Evolutionary conservation across 2,329 filamentous ascomycete genomes (phyloP), one percentile per base, ranked within the genome.

Genomic region (Neoscytalidium dimidiatum): DNA sequence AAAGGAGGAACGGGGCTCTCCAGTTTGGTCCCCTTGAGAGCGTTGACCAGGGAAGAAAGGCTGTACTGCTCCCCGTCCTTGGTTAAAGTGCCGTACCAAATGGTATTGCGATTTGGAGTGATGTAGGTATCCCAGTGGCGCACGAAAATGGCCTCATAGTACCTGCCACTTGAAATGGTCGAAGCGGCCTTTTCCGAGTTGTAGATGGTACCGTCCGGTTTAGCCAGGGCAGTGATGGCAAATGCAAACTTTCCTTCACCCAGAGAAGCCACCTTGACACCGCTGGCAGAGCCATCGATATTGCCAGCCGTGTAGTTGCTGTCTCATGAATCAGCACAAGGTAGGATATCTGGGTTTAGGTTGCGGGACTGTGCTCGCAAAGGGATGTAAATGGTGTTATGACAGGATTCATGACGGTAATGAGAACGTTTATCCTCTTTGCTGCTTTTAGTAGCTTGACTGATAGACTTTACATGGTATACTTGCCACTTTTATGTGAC

Each of bases 71-170:
- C 65, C 8, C 33, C 52, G 17, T 49, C 43, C 28, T 71, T 67
- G 46, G 66, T 58, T 17, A 95, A 75, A 4, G 85, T 84, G 33
- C 88, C 88, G 31, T 92, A 91, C 83, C 90, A 95, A 29, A 97
- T 83, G 2, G 90, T 85, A 71, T 88, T 90, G 67, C 85, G 87
- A 71, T 91, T 88, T 51, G 88, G 84, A 0, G 85, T 87, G 28
- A 88, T 81, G 78, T 90, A 96, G n/a, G 84, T 77, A 74, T 96
- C 92, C 92, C 92, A 96, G 72, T 96, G 91, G 14, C 92, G 86
- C 29, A 92, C 90, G 71, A 92, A 95, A 28, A 94, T 85, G 53
- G 85, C 86, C 21, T 86, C 87, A 76, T 95, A 95, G 23, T 92
- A 84, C 70, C 86, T 88, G 29, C 87, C 92, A 3, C 86, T 85